Conservation (phyloP, 495 filamentous ascomycete species). For the Aspergillus cavernicola region DNA sequence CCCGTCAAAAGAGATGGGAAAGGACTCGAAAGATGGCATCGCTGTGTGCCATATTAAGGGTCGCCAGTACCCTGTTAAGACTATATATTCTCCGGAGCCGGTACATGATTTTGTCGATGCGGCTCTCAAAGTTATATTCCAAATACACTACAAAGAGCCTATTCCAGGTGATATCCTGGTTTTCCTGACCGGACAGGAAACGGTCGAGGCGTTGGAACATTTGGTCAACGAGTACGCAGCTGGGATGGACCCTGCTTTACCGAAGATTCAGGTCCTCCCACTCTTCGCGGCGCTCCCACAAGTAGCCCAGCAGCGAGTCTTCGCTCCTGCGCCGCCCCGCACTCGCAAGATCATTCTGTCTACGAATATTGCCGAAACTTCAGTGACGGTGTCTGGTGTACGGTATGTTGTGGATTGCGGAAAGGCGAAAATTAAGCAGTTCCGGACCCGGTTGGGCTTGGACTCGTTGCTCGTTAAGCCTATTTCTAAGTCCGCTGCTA, state of each 20-base stretch:
- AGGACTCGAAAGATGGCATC: conserved; percentile 27
- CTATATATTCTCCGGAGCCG: conserved; percentile 70
- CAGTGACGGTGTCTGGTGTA: conserved; percentile 91
- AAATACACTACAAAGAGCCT: conserved; percentile 82
- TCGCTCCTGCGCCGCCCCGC: conserved; percentile 66
- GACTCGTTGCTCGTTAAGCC: conserved; percentile 89
- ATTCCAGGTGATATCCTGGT: conserved; percentile 91
- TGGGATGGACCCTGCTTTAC: conserved; percentile 66
- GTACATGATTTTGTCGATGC: conserved; percentile 81
- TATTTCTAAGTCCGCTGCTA: conserved; percentile 89
- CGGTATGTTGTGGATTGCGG: conserved; percentile 89
- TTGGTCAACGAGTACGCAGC: conserved; percentile 75
- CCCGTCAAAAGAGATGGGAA: conserved; percentile 10
- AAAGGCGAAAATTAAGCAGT: conserved; percentile 92
- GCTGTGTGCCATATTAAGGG: conserved; percentile 75
- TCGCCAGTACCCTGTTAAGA: conserved; percentile 80
- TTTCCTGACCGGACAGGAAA: conserved; percentile 92
- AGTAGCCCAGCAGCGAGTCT: conserved; percentile 78
- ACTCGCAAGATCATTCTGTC: conserved; percentile 88
- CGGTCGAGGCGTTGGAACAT: conserved; percentile 76
- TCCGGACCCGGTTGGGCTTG: conserved; percentile 76
- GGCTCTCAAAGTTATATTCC: conserved; percentile 77
- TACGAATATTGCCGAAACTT: conserved; percentile 98
- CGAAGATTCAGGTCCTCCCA: conserved; percentile 69
- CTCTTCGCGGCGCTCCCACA: conserved; percentile 72